phyloP scores from a whole-genome alignment of 495 filamentous ascomycete genomes.

The Tuber calosporum region DNA sequence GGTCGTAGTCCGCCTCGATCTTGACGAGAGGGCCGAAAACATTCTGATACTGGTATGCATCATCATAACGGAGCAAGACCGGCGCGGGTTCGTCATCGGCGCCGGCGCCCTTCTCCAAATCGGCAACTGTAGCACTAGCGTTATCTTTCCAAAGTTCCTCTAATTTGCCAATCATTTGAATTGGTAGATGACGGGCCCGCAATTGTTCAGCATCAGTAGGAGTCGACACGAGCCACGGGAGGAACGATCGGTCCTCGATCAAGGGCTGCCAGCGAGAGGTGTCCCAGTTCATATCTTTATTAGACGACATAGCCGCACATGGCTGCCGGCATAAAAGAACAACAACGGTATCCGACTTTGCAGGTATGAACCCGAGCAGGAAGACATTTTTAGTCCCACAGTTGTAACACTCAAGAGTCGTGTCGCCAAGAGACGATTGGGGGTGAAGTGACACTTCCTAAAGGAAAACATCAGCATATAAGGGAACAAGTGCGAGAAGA shows the following conservation, averaged over 20 bases:
- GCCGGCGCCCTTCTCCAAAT: constrained; percentile 86
- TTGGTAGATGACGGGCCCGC: constrained; percentile 84
- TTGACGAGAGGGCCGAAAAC: constrained; percentile 97
- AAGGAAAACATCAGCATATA: constrained; percentile 15
- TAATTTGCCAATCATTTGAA: constrained; percentile 91
- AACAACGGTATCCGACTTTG: constrained; percentile 96
- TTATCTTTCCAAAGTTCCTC: constrained; percentile 99
- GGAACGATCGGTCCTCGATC: constrained; percentile 92
- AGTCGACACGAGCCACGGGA: constrained; percentile 84
- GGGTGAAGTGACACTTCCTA: constrained; percentile 92
- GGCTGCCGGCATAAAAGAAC: constrained; percentile 95
- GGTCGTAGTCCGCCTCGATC: constrained; percentile 99
- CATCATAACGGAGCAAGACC: constrained; percentile 89
- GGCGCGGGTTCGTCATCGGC: constrained; percentile 93
- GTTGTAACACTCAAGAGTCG: constrained; percentile 97
- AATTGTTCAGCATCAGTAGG: constrained; percentile 94
- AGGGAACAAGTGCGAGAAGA: not conserved
- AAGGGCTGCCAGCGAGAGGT: constrained; percentile 95
- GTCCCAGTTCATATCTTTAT: constrained; percentile 99
- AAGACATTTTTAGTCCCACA: constrained; percentile 99
- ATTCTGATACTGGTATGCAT: constrained; percentile 98
- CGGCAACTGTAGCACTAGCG: constrained; percentile 75
- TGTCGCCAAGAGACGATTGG: constrained; percentile 90
- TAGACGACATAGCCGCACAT: constrained; percentile 85
- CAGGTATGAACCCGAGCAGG: constrained; percentile 98